Evolutionary conservation across 2,329 filamentous ascomycete species (phyloP).

Genomic region (Claviceps arundinis): DNA sequence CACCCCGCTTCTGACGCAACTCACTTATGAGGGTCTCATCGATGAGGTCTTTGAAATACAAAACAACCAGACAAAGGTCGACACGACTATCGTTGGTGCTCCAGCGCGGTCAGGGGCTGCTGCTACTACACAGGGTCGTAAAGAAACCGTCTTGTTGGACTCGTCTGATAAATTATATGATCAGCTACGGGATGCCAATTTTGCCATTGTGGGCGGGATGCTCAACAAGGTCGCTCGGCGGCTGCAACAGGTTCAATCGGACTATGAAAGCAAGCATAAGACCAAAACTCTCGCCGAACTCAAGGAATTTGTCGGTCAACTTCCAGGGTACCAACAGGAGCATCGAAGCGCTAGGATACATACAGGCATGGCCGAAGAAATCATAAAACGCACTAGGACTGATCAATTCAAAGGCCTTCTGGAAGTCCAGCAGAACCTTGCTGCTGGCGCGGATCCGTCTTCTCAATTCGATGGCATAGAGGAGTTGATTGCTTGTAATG

Average conservation of each 20-base stretch:
- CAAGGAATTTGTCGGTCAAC: conserved; percentile 85
- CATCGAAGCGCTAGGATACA: conserved; percentile 88
- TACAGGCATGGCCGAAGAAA: conserved; percentile 84
- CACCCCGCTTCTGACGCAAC: conserved; percentile 79
- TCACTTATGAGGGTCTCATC: conserved; percentile 92
- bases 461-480: conserved; percentile 85
- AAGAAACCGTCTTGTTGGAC: conserved; percentile 80
- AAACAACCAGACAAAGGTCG: conserved; percentile 85
- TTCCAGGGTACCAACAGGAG: conserved; percentile 85
- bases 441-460: conserved; percentile 76
- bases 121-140: conserved; percentile 47
- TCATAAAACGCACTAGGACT: conserved; percentile 81
- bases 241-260: conserved; percentile 65
- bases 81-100: conserved; percentile 77
- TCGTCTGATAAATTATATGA: conserved; percentile 80
- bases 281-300: conserved; percentile 84
- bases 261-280: conserved; percentile 82
- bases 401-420: conserved; percentile 80
- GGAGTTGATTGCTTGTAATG: conserved; percentile 82
- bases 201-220: conserved; percentile 79
- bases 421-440: conserved; percentile 91
- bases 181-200: conserved; percentile 82
- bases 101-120: conserved; percentile 48
- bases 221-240: conserved; percentile 85
- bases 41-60: conserved; percentile 88